Evolutionary conservation across 2,329 filamentous ascomycete genomes (phyloP).

Genomic region (Colletotrichum acutatum): DNA sequence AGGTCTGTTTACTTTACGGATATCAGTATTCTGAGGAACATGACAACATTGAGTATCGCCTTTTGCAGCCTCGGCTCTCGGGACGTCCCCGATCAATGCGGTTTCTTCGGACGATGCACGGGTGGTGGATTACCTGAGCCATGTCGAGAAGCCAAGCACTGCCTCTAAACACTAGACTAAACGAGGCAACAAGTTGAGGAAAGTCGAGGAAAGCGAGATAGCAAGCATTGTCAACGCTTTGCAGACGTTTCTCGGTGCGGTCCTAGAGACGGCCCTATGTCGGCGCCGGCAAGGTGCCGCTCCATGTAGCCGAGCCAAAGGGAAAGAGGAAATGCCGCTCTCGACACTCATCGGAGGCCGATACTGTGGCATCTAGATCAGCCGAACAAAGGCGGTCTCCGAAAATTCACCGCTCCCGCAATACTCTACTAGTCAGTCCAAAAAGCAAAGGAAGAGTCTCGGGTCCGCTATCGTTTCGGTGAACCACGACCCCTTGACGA

Average conservation of each 20-base stretch:
- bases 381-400: not conserved
- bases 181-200: not conserved
- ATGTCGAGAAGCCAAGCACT: not conserved
- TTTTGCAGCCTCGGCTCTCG: not conserved
- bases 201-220: not conserved
- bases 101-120: not conserved
- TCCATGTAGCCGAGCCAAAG: not conserved
- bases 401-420: not conserved
- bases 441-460: too few relatives aligned
- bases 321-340: too few relatives aligned
- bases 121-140: not conserved
- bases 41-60: not conserved
- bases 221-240: not conserved
- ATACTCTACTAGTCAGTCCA: not conserved
- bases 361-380: not conserved
- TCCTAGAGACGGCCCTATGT: not conserved
- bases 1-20: not conserved
- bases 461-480: not conserved
- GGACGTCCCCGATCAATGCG: not conserved
- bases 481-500: not conserved
- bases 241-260: not conserved
- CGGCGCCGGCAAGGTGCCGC: too few relatives aligned
- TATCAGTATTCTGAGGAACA: not conserved
- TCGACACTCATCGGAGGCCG: not conserved
- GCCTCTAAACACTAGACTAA: not conserved